These are phyloP conservation scores for Fonsecaea monophora DNA, from an alignment of 2,329 filamentous ascomycete species.

Conservation along the genomic window DNA sequence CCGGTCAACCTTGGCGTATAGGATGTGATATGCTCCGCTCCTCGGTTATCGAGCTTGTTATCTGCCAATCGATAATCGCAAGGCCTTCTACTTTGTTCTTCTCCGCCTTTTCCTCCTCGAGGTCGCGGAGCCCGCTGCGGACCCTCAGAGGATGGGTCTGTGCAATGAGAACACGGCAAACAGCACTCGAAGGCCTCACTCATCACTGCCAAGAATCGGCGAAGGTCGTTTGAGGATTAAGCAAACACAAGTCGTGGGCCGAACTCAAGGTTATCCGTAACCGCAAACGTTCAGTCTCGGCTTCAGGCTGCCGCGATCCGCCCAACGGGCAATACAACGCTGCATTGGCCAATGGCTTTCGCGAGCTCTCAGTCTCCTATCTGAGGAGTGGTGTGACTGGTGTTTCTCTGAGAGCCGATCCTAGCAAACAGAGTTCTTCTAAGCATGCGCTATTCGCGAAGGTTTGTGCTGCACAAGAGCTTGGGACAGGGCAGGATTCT, in stretches of 20 bases:
- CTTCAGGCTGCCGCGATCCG: not conserved
- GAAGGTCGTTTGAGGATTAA: not conserved
- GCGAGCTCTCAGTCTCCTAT: not conserved
- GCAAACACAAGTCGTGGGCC: not conserved
- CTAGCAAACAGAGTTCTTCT: not conserved
- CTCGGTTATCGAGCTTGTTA: not conserved
- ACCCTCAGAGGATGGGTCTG: not conserved
- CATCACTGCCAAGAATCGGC: not conserved
- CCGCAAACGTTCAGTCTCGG: not conserved
- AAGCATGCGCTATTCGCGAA: not conserved
- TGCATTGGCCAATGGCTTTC: not conserved
- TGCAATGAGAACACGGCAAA: not conserved
- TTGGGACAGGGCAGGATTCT: constrained; percentile 5
- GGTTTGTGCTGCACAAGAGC: not conserved
- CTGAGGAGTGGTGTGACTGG: not conserved
- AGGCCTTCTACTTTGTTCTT: not conserved
- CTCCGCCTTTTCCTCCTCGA: not conserved
- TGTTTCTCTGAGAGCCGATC: not conserved
- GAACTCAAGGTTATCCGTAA: not conserved
- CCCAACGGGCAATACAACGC: not conserved
- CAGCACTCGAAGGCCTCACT: not conserved
- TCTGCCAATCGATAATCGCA: not conserved
- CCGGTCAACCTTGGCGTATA: not conserved
- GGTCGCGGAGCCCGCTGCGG: not conserved
- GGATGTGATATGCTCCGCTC: not conserved